Evolutionary conservation across 1,139 yeast genomes (phyloP), one percentile per base, ranked within the genome.

Genomic region (Nematodospora anomalae): DNA sequence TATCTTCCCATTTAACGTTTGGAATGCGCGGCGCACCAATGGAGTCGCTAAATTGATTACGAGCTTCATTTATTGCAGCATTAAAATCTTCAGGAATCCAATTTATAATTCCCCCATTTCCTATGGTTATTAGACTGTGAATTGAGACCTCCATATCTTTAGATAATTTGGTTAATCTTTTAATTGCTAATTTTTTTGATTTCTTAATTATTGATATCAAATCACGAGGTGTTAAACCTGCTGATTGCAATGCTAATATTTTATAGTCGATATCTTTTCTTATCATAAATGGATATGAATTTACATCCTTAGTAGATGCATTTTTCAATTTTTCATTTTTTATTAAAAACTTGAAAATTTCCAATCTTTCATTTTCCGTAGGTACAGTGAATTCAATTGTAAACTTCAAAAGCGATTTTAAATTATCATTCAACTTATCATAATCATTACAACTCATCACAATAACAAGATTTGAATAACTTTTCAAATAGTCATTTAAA

Each of bases 11-110:
- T 42, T 83, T 81, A 6, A 92, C 97, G 50, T 85, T 81, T 1
- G 98, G 98, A 46, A 92, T 92, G 47, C 90, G 74, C 11, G 98
- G 98, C 0, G 97, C 97, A 9, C 98, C 98, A 43, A 92, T 90
- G 0, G 97, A 84, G 49, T 88, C 96, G 53, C 95, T 83, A 58
- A 84, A 89, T 55, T 86, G 90, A 52, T 80, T 81, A 51, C 97
- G 72, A 0, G 97, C 97, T 40, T 78, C 83, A 39, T 81, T 78
- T 35, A 89, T 87, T 0, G 97, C 86, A 14, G 60, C 62, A 36
- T 76, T 83, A 52, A 90, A 78, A 55, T 87, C 95, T 9, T 64
- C 73, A 0, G 87, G 83, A 0, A 67, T 70, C 36, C 87, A 58
- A 26, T 69, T 71, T 3, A 86, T 57, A 1, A 59, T 44, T 0